Evolutionary conservation across 192 early-diverging fungal genomes (phyloP), one percentile per base, ranked within the genome.

Genomic region (Gonapodya sp.): DNA sequence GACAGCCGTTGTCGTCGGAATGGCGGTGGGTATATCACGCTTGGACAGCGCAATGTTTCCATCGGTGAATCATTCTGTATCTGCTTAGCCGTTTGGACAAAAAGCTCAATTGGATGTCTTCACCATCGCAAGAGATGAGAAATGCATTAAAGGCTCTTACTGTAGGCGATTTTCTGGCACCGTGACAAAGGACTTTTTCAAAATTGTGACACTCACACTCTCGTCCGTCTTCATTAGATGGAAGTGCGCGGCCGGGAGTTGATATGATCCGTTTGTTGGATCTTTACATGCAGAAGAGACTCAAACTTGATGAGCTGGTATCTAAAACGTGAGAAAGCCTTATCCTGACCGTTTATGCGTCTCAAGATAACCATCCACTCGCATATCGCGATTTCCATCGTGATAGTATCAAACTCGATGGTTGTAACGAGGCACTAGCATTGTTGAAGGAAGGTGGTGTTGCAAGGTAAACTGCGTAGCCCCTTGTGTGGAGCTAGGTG

Each of bases 201-300:
- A 24, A 64, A 24, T 64, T 8, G 46, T 24, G 46, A 24, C 24
- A 24, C 46, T 64, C 8, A 64, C 46, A 24, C 46, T 8, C 8
- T 64, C 24, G 8, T 64, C 24, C 24, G 8, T 24, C 24, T 24
- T 24, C 8, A 8, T 24, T 24, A 64, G 46, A 77, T 77, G 75
- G 75, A 16, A 34, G 75, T 8, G 75, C 75, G 75, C 18, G 75
- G 2, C 34, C 18, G 18, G 75, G 34, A 2, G 75, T 77, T 16
- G 75, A 77, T 33, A 77, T 77, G 75, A 77, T 34, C 75, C 18
- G 75, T 8, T 14, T 77, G 75, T 33, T 77, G 18, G 75, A 18
- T 8, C 75, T 77, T 33, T 77, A 77, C 75, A 77, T 31, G 75
- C 75, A 77, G 75, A 77, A 77, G 75, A 18, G 75, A 18, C 75